Conservation (phyloP, 257 asterid species). For the Penstemon barbatus region DNA sequence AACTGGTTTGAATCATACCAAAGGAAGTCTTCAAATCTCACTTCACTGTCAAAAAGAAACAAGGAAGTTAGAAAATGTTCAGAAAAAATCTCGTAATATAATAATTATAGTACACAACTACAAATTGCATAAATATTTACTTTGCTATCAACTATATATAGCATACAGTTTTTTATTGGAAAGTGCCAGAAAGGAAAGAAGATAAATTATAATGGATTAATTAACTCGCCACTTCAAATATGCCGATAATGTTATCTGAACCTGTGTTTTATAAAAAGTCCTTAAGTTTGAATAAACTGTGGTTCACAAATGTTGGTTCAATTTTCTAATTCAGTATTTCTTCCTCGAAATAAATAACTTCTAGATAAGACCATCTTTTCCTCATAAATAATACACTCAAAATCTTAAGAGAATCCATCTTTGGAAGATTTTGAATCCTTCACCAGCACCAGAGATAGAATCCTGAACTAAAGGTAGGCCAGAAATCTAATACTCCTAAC, state of each 20-base stretch:
- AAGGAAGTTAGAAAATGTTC: conserved; percentile 17
- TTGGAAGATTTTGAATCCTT: neutral
- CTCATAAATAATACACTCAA: conserved; percentile 1
- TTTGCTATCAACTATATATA: neutral
- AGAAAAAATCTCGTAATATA: conserved; percentile 22
- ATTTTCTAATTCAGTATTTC: neutral
- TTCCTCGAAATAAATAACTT: neutral
- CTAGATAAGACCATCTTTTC: neutral
- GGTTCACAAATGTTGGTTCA: neutral
- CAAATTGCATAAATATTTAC: neutral
- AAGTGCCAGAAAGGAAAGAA: neutral
- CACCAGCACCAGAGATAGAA: too few species aligned
- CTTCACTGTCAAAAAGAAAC: conserved; percentile 66
- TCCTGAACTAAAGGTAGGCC: too few species aligned
- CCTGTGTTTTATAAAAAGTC: neutral
- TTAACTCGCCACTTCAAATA: neutral
- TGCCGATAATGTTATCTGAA: neutral
- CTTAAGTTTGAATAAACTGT: neutral
- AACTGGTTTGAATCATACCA: conserved; percentile 53
- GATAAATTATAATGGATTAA: neutral
- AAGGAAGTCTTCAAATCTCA: conserved; percentile 83
- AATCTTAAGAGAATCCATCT: neutral
- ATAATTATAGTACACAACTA: conserved; percentile 14
- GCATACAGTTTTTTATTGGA: neutral
- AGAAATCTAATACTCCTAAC: too few species aligned